Evolutionary conservation across 257 asterid genomes (phyloP).

Genomic region (Solanum chilense): DNA sequence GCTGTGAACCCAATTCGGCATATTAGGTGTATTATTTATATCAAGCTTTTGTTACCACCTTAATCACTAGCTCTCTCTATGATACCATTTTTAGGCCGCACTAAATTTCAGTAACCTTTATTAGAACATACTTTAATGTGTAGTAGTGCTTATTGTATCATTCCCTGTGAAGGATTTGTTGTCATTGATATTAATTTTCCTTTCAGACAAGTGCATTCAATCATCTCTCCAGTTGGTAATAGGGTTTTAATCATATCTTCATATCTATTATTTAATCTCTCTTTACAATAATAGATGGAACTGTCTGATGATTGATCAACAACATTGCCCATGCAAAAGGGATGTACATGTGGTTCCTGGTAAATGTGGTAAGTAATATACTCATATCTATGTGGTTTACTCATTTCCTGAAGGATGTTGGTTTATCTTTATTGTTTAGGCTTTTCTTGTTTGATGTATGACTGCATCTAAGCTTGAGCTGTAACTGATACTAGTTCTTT

Average conservation of each 20-base stretch:
- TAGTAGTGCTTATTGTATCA: background rate
- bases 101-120: background rate
- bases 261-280: background rate
- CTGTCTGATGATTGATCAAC: background rate
- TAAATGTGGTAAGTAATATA: background rate
- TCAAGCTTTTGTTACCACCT: background rate
- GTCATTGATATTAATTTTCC: background rate
- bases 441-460: background rate
- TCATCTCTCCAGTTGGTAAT: background rate
- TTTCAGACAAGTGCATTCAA: background rate
- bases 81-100: background rate
- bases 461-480: background rate
- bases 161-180: background rate
- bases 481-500: background rate
- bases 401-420: background rate
- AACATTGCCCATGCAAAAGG: background rate
- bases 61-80: background rate
- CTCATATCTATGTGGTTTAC: background rate
- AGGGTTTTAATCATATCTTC: background rate
- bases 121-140: background rate
- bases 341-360: background rate
- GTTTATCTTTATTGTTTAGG: background rate
- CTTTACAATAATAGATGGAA: background rate
- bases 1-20: too few species aligned
- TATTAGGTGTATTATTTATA: background rate